Evolutionary conservation across 768 basidiomycete species (phyloP).

Genomic region (Amanita inopinata): DNA sequence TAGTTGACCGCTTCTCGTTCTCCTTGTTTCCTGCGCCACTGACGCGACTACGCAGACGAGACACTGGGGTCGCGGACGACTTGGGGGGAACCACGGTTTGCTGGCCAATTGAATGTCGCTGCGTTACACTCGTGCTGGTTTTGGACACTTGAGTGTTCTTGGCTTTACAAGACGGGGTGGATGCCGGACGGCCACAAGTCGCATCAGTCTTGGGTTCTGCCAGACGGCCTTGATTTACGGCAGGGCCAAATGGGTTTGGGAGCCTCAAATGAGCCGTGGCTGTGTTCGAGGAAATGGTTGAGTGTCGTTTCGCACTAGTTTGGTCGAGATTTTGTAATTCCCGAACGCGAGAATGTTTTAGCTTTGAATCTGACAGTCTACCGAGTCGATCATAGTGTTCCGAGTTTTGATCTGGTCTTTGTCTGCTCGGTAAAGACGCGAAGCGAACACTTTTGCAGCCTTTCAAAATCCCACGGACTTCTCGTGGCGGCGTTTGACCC

Average conservation of each 20-base stretch:
- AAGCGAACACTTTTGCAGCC: constrained; percentile 8
- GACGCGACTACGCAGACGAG: constrained; percentile 2
- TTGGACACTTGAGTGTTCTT: neutral
- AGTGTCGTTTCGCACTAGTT: neutral
- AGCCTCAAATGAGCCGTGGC: neutral
- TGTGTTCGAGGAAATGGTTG: neutral
- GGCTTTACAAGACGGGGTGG: neutral
- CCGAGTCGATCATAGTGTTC: neutral
- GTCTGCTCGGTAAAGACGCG: constrained; percentile 5
- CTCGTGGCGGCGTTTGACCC: neutral
- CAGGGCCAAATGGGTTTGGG: constrained; percentile 4
- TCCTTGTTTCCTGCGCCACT: neutral
- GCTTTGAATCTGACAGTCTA: neutral
- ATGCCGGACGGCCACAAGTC: neutral
- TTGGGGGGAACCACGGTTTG: neutral
- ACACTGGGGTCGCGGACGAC: neutral
- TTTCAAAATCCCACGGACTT: constrained; percentile 6
- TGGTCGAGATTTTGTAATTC: neutral
- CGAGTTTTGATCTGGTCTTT: neutral
- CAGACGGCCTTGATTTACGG: neutral
- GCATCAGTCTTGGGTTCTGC: neutral
- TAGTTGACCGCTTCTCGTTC: constrained; percentile 1
- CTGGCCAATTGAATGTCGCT: constrained; percentile 5
- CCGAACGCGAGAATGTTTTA: neutral
- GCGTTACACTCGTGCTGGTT: neutral